A percentile compares a stretch with the other conserved stretches of the same genome.
phyloP scores from a whole-genome alignment of 345 rosid species.

The Pistacia integerrima region DNA sequence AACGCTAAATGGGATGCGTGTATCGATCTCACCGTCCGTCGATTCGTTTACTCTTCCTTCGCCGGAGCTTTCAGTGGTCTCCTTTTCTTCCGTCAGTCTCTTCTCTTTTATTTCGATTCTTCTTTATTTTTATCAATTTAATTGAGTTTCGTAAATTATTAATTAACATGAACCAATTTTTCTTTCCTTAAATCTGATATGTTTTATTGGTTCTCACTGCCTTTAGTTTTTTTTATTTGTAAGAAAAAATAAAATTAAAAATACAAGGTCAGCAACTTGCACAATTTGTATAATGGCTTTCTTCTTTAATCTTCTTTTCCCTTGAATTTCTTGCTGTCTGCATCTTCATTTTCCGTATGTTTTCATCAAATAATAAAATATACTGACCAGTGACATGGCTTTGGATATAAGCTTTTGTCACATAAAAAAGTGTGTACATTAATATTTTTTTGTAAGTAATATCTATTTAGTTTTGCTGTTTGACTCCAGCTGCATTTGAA shows the following conservation, averaged over 20 bases:
- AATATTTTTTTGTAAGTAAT: not conserved
- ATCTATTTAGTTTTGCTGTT: not conserved
- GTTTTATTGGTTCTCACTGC: no score
- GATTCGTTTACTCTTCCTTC: constrained; percentile 76
- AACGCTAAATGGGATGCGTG: constrained; percentile 93
- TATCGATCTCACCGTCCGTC: constrained; percentile 82
- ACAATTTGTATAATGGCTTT: no score
- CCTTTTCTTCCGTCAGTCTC: constrained; percentile 75
- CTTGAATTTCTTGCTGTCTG: not conserved
- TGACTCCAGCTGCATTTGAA: not conserved
- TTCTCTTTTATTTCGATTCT: not conserved
- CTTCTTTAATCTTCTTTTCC: not conserved
- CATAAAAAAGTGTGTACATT: not conserved
- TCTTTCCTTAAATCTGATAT: no score
- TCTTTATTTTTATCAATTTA: not conserved
- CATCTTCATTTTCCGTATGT: not conserved
- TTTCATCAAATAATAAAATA: not conserved
- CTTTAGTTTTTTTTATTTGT: no score
- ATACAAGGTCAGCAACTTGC: no score
- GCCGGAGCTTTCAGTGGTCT: constrained; percentile 86
- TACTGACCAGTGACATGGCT: not conserved
- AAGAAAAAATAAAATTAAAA: no score
- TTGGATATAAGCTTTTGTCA: not conserved
- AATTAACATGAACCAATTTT: no score
- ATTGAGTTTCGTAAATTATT: no score